Base-by-base conservation (phyloP, 495 filamentous ascomycete species). In the Neurospora tetrasperma region DNA sequence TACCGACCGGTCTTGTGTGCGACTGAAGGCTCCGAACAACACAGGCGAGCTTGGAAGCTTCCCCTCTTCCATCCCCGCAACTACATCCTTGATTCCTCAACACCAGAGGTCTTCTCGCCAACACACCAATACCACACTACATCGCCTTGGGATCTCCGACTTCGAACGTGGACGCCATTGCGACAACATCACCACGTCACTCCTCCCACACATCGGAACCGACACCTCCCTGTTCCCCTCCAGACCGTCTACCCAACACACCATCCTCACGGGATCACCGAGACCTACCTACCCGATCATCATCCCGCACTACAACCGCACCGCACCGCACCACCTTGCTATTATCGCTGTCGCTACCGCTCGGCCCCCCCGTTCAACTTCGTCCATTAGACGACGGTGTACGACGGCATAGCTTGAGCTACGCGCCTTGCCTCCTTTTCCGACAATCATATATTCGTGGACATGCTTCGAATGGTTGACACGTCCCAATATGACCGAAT, bases 401-500 rank as follows among this genome's bases (percentile, higher is more conserved):
- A 54, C 70, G 43, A 70, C 48, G 48, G n/a, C 69, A 42, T 23
- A 46, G 44, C 46, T 42, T 42, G 42, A 66, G 20, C 20, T 31
- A 41, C 70, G 23, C 44, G 6, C 27, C 18, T 41, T 41, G 14
- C 66, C 42, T 59, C 35, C 42, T 68, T 70, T 35, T 7, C 71
- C 69, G 41, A 74, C 38, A 66, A 39, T 11, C 27, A 31, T 42
- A 62, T 42, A 74, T 27, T 54, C 70, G 78, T 76, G 78, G 80
- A 79, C 70, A 82, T 82, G 80, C 77, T 75, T 71, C 44, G 70
- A 71, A 77, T 73, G 75, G 69, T 70, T 68, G 70, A 48, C 69
- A 66, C 54, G 18, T 35, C 31, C 14, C 88, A 89, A 79, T 80
- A 94, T 94, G 92, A 88, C 89, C 83, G 89, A 91, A 86, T 83